Conservation (phyloP, 2,329 filamentous ascomycete species). For the Tolypocladium amazonense region DNA sequence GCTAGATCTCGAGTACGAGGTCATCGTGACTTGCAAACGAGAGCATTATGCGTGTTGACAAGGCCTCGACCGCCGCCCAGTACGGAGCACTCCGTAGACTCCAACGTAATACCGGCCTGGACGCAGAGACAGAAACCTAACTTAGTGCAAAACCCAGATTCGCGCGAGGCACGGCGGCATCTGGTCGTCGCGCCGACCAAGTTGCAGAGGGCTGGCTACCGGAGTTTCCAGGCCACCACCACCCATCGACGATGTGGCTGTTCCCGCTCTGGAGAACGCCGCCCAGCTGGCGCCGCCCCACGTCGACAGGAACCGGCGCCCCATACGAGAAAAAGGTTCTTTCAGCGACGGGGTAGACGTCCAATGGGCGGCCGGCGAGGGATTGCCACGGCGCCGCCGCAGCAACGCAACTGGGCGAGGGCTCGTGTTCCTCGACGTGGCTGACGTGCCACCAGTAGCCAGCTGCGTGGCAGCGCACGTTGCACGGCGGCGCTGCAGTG, state of each 20-base stretch:
- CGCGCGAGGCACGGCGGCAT: background rate
- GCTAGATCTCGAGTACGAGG: background rate
- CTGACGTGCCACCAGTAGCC: background rate
- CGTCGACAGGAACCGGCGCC: background rate
- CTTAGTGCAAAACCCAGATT: background rate
- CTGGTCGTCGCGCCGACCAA: background rate
- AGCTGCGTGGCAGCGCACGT: background rate
- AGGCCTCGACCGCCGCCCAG: no score
- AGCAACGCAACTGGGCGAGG: background rate
- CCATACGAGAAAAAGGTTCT: background rate
- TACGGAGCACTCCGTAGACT: background rate
- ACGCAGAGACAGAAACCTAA: background rate
- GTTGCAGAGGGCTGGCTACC: background rate
- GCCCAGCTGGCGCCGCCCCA: no score
- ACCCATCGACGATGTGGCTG: background rate
- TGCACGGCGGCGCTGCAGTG: background rate
- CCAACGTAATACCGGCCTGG: background rate
- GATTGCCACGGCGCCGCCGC: background rate
- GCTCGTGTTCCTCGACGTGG: background rate
- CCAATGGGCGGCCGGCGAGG: background rate
- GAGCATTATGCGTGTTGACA: no score
- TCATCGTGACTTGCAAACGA: background rate
- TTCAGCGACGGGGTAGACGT: background rate
- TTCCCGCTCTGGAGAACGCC: background rate
- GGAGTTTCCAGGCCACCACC: background rate